A percentile compares a stretch with the other conserved stretches of the same genome.
These are phyloP conservation scores for Debaryomycetaceae sp. DNA, from an alignment of 1,139 yeast genomes.

Conservation along the genomic window DNA sequence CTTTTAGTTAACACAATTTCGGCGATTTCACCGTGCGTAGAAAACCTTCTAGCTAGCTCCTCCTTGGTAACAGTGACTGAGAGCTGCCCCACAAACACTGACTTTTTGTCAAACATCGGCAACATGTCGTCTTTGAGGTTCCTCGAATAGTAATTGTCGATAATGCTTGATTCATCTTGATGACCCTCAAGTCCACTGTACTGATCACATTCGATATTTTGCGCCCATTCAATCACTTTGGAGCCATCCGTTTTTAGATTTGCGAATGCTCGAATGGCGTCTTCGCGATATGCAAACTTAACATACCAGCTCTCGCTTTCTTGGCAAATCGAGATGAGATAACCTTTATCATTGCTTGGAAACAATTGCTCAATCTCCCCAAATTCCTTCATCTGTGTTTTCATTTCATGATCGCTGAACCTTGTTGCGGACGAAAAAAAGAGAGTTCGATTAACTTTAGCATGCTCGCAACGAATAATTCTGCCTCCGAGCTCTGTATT, in stretches of 20 bases:
- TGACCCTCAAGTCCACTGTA: constrained; percentile 11
- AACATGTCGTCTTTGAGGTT: neutral
- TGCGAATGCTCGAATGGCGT: constrained; percentile 85
- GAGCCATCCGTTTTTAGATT: constrained; percentile 48
- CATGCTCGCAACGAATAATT: constrained; percentile 80
- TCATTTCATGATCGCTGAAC: constrained; percentile 28
- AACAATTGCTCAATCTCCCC: constrained; percentile 75
- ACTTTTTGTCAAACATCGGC: constrained; percentile 54
- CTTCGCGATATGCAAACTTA: constrained; percentile 81
- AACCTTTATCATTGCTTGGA: constrained; percentile 35
- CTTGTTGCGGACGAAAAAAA: constrained; percentile 39
- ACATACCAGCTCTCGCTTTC: constrained; percentile 61
- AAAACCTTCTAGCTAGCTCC: constrained; percentile 53
- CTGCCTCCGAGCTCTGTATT: constrained; percentile 69
- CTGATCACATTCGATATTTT: constrained; percentile 50
- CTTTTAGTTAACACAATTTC: constrained; percentile 49
- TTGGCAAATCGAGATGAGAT: constrained; percentile 4
- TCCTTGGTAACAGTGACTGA: constrained; percentile 50
- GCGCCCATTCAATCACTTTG: constrained; percentile 79
- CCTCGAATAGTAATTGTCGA: neutral
- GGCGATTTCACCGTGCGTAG: constrained; percentile 62
- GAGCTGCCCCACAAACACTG: constrained; percentile 76
- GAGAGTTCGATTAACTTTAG: constrained; percentile 84
- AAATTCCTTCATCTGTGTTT: constrained; percentile 39
- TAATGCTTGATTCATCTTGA: constrained; percentile 1